These are phyloP conservation scores for Fusarium beomiforme DNA, from an alignment of 2,329 filamentous ascomycete genomes.

Conservation along the genomic window DNA sequence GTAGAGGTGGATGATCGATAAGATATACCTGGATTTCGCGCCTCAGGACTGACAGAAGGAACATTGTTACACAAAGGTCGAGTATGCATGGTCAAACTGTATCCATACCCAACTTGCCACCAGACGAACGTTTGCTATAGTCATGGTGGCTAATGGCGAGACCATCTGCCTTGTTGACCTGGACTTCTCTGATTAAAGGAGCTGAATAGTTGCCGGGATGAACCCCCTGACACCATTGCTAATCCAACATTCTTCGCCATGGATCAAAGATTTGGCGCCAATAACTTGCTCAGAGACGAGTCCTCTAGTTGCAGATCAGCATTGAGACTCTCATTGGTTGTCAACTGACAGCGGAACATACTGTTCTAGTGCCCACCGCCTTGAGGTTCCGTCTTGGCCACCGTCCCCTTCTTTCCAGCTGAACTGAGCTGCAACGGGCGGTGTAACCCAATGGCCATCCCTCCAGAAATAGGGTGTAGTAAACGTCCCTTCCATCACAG, in stretches of 20 bases:
- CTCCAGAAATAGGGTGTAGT: conserved; percentile 87
- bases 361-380: conserved; percentile 83
- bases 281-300: conserved; percentile 75
- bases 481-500: conserved; percentile 86
- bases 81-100: neutral
- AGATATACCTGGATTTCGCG: neutral
- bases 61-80: conserved; percentile 4
- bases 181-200: conserved; percentile 19
- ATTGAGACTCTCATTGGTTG: neutral
- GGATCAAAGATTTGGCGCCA: conserved; percentile 64
- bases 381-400: conserved; percentile 83
- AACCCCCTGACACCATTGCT: conserved; percentile 91
- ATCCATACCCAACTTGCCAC: conserved; percentile 16
- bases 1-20: neutral
- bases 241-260: conserved; percentile 85
- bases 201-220: conserved; percentile 57
- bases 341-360: conserved; percentile 45
- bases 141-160: neutral
- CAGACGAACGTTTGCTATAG: neutral
- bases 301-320: conserved; percentile 48
- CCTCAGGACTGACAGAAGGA: neutral
- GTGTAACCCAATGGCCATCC: conserved; percentile 80
- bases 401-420: conserved; percentile 64
- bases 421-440: conserved; percentile 64
- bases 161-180: neutral